Conservation (phyloP, 208 protist genomes). For the Leishmania braziliensis region DNA sequence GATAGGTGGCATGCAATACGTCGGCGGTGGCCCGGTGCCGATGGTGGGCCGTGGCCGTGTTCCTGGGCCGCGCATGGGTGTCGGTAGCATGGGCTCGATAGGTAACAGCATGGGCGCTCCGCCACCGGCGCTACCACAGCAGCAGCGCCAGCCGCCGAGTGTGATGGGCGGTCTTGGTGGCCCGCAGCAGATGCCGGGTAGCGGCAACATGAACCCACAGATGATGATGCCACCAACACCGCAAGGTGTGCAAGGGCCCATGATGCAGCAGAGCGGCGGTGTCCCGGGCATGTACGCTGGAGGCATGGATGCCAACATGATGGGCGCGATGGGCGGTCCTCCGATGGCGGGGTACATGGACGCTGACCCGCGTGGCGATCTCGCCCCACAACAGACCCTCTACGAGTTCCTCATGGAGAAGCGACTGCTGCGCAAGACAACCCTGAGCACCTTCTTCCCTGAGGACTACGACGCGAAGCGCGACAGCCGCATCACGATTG, state of each 20-base stretch:
- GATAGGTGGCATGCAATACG: conserved; percentile 26
- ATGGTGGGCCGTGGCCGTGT: conserved; percentile 32
- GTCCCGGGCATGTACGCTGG: conserved; percentile 20
- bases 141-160: conserved; percentile 16
- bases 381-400: conserved; percentile 38
- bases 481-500: conserved; percentile 55
- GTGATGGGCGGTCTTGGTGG: conserved; percentile 24
- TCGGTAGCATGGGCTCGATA: conserved; percentile 21
- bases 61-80: conserved; percentile 9
- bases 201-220: conserved; percentile 10
- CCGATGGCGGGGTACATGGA: conserved; percentile 39
- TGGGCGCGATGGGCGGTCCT: conserved; percentile 39
- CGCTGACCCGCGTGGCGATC: conserved; percentile 13
- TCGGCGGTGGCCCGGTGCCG: conserved; percentile 16
- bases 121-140: conserved; percentile 23
- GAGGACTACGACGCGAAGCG: conserved; percentile 42
- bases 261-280: conserved; percentile 25
- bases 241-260: conserved; percentile 11
- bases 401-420: conserved; percentile 68
- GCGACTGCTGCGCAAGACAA: conserved; percentile 55
- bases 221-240: conserved; percentile 27
- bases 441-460: conserved; percentile 52
- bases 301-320: conserved; percentile 28
- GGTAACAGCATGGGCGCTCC: conserved; percentile 27
- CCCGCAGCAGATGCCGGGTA: conserved; percentile 6